phyloP scores from a whole-genome alignment of 2,329 filamentous ascomycete genomes.

The Phialophora chinensis region DNA sequence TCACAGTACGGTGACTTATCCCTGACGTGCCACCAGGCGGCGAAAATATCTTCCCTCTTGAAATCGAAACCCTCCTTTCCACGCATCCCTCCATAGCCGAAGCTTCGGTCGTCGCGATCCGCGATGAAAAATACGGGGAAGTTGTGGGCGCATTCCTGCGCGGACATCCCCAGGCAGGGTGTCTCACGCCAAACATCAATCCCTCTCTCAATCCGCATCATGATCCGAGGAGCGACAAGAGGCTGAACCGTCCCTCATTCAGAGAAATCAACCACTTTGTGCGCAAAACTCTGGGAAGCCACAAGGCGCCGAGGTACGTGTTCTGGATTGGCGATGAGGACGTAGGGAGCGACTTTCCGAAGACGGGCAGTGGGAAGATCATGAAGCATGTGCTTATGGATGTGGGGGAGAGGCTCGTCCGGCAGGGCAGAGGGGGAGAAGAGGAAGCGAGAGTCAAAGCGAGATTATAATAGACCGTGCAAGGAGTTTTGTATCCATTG shows the following conservation, averaged over 20 bases:
- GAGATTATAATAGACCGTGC: conserved; percentile 13
- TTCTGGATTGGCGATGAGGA: conserved; percentile 74
- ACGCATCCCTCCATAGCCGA: conserved; percentile 66
- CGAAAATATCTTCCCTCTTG: conserved; percentile 92
- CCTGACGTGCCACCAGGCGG: conserved; percentile 61
- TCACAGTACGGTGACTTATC: neutral
- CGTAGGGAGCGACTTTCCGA: conserved; percentile 62
- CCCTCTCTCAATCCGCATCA: neutral
- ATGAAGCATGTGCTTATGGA: conserved; percentile 31
- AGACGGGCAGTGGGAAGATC: conserved; percentile 72
- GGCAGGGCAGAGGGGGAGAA: conserved; percentile 8
- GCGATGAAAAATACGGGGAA: conserved; percentile 73
- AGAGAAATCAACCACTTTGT: conserved; percentile 69
- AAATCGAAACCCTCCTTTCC: conserved; percentile 86
- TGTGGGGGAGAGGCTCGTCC: conserved; percentile 21
- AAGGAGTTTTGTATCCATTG: neutral
- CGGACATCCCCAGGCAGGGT: conserved; percentile 66
- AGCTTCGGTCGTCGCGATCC: conserved; percentile 72
- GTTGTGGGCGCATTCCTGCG: conserved; percentile 69
- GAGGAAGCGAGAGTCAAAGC: conserved; percentile 19
- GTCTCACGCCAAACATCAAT: conserved; percentile 14
- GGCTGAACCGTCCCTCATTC: conserved; percentile 50
- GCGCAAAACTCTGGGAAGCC: conserved; percentile 64
- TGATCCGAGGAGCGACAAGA: neutral
- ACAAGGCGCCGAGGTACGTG: conserved; percentile 72